Base-by-base conservation (phyloP, 257 asterid species). In the Solanum paucissectum region DNA sequence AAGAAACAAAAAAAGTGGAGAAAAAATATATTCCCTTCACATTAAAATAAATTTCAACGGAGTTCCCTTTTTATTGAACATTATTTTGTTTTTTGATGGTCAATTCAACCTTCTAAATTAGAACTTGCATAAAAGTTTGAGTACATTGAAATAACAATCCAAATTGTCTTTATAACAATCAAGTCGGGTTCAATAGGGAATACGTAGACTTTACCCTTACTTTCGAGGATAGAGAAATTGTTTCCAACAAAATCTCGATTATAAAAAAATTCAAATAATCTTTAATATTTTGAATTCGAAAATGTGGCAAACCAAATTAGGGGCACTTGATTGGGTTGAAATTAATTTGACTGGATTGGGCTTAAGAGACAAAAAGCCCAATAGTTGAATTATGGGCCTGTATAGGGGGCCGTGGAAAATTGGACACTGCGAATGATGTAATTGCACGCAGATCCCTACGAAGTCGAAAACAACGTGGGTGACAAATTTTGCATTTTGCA, bases 141-240 rank as follows among this genome's bases (percentile, higher is more conserved):
- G 23, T 68, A 3, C 1, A 68, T 68, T 68, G 37, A 29, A 66
- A 68, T 7, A 3, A 68, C 18, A 0, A 68, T 29, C 1, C 3
- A 68, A 68, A 29, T 64, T 1, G 1, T 12, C 72, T 25, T n/a
- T 25, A 25, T 64, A 64, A 64, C 34, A 11, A 25, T 25, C 34
- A 66, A 25, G 20, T 66, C 2, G 9, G 34, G 4, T 66, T 25
- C 9, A 4, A 0, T 5, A 5, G 7, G 38, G 38, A 36, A 40
- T 11, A 64, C 2, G 9, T 27, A 2, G 18, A 25, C 3, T 1
- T n/a, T 64, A 64, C 1, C 5, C 9, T 27, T 12, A 27, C 4
- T 25, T 27, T 27, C 4, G 21, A 5, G 2, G 10, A 13, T 12
- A 1, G 0, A 12, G 1, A 66, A 3, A 0, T 66, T 66, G 0